Percentiles rank a stretch among this genome's conserved stretches.
Conservation (phyloP, 2,329 filamentous ascomycete species). For the Neoscytalidium dimidiatum region DNA sequence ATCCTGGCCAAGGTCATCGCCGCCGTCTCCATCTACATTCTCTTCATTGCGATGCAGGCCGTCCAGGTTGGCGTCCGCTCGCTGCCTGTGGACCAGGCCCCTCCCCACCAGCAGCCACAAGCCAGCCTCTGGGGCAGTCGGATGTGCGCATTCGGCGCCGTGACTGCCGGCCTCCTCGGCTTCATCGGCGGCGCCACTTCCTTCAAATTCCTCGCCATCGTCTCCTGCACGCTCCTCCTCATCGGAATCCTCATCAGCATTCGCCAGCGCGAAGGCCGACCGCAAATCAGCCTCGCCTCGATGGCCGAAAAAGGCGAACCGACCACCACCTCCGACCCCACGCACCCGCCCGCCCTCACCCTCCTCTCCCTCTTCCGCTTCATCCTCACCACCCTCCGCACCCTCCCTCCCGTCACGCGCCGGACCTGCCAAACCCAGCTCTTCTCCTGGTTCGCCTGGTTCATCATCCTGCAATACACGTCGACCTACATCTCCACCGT, state of each 20-base stretch:
- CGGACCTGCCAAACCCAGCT: not conserved
- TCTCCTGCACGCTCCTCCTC: not conserved
- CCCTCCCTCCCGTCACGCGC: not conserved
- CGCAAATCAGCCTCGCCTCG: not conserved
- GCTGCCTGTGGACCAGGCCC: not conserved
- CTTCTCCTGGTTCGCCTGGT: not conserved
- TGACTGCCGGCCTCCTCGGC: not conserved
- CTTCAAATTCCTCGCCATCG: not conserved
- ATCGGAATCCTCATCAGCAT: not conserved
- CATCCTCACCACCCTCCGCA: not conserved
- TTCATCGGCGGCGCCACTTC: not conserved
- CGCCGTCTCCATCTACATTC: not conserved
- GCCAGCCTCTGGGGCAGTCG: not conserved
- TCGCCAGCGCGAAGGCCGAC: not conserved
- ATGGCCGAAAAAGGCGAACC: not conserved
- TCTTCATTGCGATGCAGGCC: not conserved
- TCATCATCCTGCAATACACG: not conserved
- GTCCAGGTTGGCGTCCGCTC: not conserved
- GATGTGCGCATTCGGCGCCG: not conserved
- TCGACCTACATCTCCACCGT: not conserved
- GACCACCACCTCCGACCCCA: not conserved
- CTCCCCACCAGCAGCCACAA: not conserved
- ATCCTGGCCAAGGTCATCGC: not conserved
- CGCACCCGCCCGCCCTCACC: not conserved
- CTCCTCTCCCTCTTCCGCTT: not conserved